Base-by-base conservation (phyloP, 2,329 filamentous ascomycete species). In the Penicillium thymicola region DNA sequence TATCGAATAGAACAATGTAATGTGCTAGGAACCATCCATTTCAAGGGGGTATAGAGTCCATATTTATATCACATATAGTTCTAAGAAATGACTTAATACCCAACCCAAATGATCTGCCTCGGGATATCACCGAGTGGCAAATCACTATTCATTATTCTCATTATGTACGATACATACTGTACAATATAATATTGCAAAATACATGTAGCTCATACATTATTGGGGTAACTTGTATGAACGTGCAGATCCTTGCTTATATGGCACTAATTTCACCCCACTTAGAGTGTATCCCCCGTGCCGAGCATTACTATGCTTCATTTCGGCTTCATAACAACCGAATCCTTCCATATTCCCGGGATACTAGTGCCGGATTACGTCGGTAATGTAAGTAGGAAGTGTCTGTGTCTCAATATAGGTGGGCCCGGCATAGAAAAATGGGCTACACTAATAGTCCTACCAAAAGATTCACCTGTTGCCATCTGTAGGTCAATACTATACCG, bases 301-400 rank as follows among this genome's bases (percentile, higher is more conserved):
- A 42, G 51, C 51, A 54, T 54, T 49, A 37, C 28, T 54, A 40
- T 49, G 37, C 43, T 48, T 34, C 5, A 4, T 49, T 49, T 30
- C 21, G n/a, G 37, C 44, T 54, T 54, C 51, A 54, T 14, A 54
- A 49, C 27, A 10, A 37, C 16, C 1, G 18, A 8, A 2, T 8
- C n/a, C 21, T 8, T 42, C 28, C 30, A 21, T 8, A 7, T 32
- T 4, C 30, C 4, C 30, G 30, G 30, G 30, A 32, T 32, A 32
- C 14, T 32, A 32, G 30, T 32, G 30, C 30, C 30, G 30, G 13
- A 13, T 2, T 13, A 32, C 30, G 30, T 14, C 14, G 30, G 30
- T 11, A 32, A 30, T 30, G 11, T 30, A 11, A 30, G 28, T 30
- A 14, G 5, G 11, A 5, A 14, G 30, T 32, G 11, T 14, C 5